A percentile compares a stretch with the other conserved stretches of the same genome.
Conservation (phyloP, 2,329 filamentous ascomycete genomes). For the Myriosclerotinia duriaeana region DNA sequence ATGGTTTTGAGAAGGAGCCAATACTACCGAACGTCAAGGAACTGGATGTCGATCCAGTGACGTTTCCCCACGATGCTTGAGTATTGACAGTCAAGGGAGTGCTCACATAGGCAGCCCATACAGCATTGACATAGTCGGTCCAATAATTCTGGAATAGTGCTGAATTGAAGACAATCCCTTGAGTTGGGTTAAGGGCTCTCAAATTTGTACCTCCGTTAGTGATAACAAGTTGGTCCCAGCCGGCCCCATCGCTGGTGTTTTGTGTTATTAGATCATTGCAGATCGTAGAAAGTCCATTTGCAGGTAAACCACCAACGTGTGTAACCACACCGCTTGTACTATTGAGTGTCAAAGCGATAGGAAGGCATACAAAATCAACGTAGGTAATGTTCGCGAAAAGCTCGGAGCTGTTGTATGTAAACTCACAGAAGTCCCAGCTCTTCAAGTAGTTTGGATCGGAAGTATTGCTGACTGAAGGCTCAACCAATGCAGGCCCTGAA, state of each 20-base stretch:
- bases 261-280: slow-evolving; percentile 56
- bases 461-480: slow-evolving; percentile 70
- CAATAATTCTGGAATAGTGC: slow-evolving; percentile 47
- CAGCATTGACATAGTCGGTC: slow-evolving; percentile 47
- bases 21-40: slow-evolving; percentile 45
- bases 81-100: slow-evolving; percentile 60
- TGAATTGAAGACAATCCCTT: slow-evolving; percentile 42
- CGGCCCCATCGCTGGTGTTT: slow-evolving; percentile 52
- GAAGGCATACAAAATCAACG: slow-evolving; percentile 70
- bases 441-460: slow-evolving; percentile 60
- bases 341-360: slow-evolving; percentile 55
- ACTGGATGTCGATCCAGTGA: slow-evolving; percentile 45
- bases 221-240: slow-evolving; percentile 57
- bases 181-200: slow-evolving; percentile 46
- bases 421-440: slow-evolving; percentile 67
- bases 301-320: slow-evolving; percentile 54
- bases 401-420: slow-evolving; percentile 61
- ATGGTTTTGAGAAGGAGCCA: slow-evolving; percentile 55
- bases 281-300: slow-evolving; percentile 56
- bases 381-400: slow-evolving; percentile 69
- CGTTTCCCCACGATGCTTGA: slow-evolving; percentile 57
- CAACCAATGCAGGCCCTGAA: slow-evolving; percentile 66
- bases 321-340: slow-evolving; percentile 45
- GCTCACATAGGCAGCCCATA: slow-evolving; percentile 45
- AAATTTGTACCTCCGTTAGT: slow-evolving; percentile 40